These are phyloP conservation scores for Phytophthora rubi DNA, from an alignment of 352 stramenopile genomes.

Conservation along the genomic window DNA sequence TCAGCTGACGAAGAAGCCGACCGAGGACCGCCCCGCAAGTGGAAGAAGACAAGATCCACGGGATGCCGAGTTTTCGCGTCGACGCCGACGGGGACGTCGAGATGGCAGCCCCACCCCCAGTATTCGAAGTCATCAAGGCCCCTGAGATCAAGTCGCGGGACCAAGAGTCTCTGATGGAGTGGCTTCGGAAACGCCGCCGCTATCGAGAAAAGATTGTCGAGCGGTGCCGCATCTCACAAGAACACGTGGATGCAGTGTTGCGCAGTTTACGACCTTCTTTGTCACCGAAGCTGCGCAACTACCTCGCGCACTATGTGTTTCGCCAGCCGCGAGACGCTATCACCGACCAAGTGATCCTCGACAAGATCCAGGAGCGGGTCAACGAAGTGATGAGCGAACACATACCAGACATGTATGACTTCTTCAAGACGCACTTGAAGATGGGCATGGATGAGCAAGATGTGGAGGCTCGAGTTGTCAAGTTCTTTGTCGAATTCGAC, in stretches of 20 bases:
- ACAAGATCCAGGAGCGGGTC: background rate
- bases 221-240: background rate
- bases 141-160: background rate
- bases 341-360: background rate
- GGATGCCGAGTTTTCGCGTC: background rate
- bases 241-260: background rate
- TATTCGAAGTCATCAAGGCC: background rate
- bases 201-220: background rate
- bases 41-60: background rate
- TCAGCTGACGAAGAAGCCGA: background rate
- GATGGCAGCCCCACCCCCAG: background rate
- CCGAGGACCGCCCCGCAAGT: background rate
- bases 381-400: background rate
- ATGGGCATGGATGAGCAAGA: conserved; percentile 7
- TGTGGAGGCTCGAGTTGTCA: conserved; percentile 1
- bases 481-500: conserved; percentile 10
- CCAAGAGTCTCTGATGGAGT: background rate
- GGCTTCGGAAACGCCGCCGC: background rate
- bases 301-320: background rate
- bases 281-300: background rate
- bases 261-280: background rate
- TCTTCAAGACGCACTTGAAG: background rate
- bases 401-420: background rate
- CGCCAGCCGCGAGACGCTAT: background rate
- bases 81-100: conserved; percentile 3